phyloP scores from a whole-genome alignment of 805 yeast genomes.

The Spencermartinsiella europaea region DNA sequence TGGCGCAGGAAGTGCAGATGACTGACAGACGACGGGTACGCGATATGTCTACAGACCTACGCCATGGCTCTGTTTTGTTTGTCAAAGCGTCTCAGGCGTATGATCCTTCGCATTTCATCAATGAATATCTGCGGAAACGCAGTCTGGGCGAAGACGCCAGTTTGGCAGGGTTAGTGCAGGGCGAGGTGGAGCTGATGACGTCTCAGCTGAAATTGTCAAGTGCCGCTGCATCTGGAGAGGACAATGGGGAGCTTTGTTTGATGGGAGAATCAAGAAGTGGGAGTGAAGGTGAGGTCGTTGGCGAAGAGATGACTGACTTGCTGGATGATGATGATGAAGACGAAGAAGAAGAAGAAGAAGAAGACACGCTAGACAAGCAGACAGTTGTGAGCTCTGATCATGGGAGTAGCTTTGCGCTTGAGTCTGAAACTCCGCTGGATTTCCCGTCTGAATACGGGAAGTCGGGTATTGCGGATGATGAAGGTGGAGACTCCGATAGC shows the following conservation, averaged over 20 bases:
- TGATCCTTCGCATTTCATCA: conserved; percentile 6
- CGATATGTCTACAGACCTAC: background rate
- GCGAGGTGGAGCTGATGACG: background rate
- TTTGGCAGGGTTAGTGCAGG: background rate
- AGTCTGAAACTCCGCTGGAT: background rate
- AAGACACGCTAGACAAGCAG: background rate
- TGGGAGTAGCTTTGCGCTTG: background rate
- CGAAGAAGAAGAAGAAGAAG: background rate
- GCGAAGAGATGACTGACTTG: background rate
- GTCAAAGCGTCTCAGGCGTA: conserved; percentile 10
- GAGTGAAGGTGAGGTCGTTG: background rate
- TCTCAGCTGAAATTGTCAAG: background rate
- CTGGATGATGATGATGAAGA: conserved; percentile 1
- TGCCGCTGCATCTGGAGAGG: background rate
- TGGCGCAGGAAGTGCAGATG: background rate
- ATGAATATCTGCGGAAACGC: background rate
- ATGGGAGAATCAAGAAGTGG: background rate
- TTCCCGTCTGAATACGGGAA: background rate
- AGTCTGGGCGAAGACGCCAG: background rate
- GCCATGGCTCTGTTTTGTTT: conserved; percentile 7
- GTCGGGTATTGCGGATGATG: conserved; percentile 13
- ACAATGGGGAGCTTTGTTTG: background rate
- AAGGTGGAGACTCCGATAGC: conserved; percentile 1
- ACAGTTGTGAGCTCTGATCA: background rate
- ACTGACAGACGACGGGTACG: background rate